Percentiles rank a stretch among this genome's conserved stretches.
These are phyloP conservation scores for Diaporthe amygdali DNA, from an alignment of 2,329 filamentous ascomycete species.

Conservation along the genomic window DNA sequence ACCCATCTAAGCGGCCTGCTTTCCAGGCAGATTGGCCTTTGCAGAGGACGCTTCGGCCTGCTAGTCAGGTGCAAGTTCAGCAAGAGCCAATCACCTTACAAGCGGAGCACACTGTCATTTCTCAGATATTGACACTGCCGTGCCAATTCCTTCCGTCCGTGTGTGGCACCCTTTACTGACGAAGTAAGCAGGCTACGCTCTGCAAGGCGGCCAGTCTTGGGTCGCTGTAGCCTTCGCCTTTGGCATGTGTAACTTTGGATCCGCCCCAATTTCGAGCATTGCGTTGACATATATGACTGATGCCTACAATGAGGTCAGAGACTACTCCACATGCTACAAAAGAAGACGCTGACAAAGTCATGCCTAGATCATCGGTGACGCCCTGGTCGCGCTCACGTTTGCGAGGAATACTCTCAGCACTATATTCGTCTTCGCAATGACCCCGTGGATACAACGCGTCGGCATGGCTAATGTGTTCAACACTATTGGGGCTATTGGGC, in stretches of 20 bases:
- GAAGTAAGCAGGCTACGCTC: slow-evolving; percentile 12
- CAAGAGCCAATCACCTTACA: neutral
- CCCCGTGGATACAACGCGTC: slow-evolving; percentile 22
- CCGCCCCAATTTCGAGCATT: slow-evolving; percentile 23
- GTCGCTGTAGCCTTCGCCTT: slow-evolving; percentile 22
- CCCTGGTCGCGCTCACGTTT: slow-evolving; percentile 25
- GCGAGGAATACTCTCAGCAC: slow-evolving; percentile 26
- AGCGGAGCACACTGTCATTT: neutral
- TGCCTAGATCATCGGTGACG: slow-evolving; percentile 24
- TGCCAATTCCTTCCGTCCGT: neutral
- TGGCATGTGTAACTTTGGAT: slow-evolving; percentile 22
- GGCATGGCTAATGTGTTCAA: slow-evolving; percentile 27
- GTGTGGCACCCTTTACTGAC: neutral
- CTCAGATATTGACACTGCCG: neutral
- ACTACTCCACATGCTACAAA: neutral
- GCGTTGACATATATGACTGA: slow-evolving; percentile 26
- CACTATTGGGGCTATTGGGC: slow-evolving; percentile 26
- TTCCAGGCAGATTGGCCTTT: neutral
- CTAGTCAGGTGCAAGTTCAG: neutral
- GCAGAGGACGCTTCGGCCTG: neutral
- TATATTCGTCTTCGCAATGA: slow-evolving; percentile 26
- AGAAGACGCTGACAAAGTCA: neutral
- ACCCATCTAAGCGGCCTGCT: neutral
- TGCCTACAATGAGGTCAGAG: slow-evolving; percentile 26
- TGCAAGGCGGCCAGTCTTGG: slow-evolving; percentile 24